phyloP scores from a whole-genome alignment of 805 yeast species.

The Torulaspora gathmanii region DNA sequence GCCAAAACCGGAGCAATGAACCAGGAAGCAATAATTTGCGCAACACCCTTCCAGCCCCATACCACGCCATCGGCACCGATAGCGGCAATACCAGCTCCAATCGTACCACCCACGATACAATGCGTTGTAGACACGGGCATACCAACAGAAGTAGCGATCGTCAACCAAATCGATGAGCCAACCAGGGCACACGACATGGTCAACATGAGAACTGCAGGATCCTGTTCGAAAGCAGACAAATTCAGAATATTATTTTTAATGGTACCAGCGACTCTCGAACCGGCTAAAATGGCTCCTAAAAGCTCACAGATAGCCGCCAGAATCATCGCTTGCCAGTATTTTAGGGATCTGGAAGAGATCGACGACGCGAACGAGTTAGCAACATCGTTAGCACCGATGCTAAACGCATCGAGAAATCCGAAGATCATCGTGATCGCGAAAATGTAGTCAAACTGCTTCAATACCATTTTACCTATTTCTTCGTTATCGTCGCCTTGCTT shows the following conservation, averaged over 20 bases:
- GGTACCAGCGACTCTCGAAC: conserved; percentile 69
- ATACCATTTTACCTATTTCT: conserved; percentile 35
- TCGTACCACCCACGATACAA: conserved; percentile 69
- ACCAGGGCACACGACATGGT: conserved; percentile 71
- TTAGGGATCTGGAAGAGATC: conserved; percentile 62
- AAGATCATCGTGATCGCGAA: conserved; percentile 65
- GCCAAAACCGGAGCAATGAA: conserved; percentile 71
- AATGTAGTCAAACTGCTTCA: conserved; percentile 61
- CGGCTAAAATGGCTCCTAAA: conserved; percentile 68
- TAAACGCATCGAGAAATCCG: conserved; percentile 74
- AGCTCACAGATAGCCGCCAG: conserved; percentile 69
- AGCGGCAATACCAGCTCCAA: conserved; percentile 72
- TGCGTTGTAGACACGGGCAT: conserved; percentile 83
- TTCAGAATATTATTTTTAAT: conserved; percentile 62
- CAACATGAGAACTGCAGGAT: conserved; percentile 69
- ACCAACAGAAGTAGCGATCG: conserved; percentile 60
- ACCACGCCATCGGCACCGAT: conserved; percentile 53
- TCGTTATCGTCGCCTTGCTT: not conserved
- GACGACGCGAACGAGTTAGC: conserved; percentile 78
- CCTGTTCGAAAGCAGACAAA: conserved; percentile 42
- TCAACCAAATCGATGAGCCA: conserved; percentile 68
- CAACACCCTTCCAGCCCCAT: conserved; percentile 76
- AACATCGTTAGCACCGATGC: conserved; percentile 78
- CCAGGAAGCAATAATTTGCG: conserved; percentile 76
- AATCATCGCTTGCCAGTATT: conserved; percentile 72